These are phyloP conservation scores for Phlebiopsis gigantea DNA, from an alignment of 768 basidiomycete species.

Conservation along the genomic window DNA sequence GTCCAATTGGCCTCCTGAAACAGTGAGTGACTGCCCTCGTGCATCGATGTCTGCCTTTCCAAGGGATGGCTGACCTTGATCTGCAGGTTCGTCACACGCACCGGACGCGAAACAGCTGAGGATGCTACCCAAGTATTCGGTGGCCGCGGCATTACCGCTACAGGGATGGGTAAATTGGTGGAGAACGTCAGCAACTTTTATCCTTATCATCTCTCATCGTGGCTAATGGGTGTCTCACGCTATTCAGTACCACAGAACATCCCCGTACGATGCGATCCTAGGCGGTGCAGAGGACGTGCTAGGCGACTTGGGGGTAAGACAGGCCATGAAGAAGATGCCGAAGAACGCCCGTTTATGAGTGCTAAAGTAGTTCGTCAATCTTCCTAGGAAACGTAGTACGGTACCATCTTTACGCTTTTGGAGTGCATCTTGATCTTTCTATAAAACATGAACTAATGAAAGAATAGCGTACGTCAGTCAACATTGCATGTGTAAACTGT, in stretches of 20 bases:
- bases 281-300: constrained; percentile 76
- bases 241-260: constrained; percentile 71
- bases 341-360: constrained; percentile 36
- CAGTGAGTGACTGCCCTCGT: constrained; percentile 45
- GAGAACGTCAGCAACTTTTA: constrained; percentile 56
- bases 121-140: constrained; percentile 87
- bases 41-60: not conserved
- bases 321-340: constrained; percentile 69
- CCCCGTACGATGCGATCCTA: constrained; percentile 79
- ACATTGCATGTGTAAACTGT: too few species aligned
- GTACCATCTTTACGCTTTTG: too few species aligned
- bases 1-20: constrained; percentile 83
- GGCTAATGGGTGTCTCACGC: not conserved
- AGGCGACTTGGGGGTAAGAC: constrained; percentile 69
- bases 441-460: too few species aligned
- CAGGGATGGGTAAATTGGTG: constrained; percentile 82
- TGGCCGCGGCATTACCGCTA: constrained; percentile 79
- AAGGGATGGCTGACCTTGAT: not conserved
- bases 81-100: constrained; percentile 60
- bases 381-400: too few species aligned
- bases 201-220: not conserved
- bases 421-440: too few species aligned
- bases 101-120: constrained; percentile 61
- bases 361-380: too few species aligned
- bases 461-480: too few species aligned